Evolutionary conservation across 768 basidiomycete species (phyloP).

Genomic region (Lactarius indigo): DNA sequence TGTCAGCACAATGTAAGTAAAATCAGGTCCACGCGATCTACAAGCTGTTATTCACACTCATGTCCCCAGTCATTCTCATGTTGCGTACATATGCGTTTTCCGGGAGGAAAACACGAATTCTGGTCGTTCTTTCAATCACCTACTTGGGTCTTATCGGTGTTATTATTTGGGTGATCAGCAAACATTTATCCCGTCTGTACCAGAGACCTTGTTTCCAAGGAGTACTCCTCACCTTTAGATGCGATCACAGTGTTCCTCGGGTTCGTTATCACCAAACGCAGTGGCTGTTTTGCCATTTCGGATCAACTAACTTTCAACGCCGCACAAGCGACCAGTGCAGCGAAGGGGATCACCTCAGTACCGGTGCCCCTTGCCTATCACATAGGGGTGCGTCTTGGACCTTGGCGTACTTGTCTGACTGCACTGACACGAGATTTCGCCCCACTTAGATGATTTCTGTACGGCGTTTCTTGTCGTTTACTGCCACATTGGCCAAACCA

Average conservation of each 20-base stretch:
- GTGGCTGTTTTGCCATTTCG: constrained; percentile 14
- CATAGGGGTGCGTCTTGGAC: constrained; percentile 14
- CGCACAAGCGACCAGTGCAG: not conserved
- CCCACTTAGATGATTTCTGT: constrained; percentile 12
- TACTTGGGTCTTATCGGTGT: constrained; percentile 1
- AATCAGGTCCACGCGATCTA: not conserved
- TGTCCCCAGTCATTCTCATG: constrained; percentile 20
- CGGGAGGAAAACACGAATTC: constrained; percentile 14
- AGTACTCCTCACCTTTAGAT: not conserved
- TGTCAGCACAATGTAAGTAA: constrained; percentile 20
- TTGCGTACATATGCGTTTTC: constrained; percentile 24
- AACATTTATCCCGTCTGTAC: constrained; percentile 6
- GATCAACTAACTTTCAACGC: not conserved
- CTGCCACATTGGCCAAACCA: not conserved
- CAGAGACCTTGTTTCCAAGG: not conserved
- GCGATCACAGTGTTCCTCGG: constrained; percentile 5
- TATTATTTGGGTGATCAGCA: constrained; percentile 12
- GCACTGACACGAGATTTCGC: not conserved
- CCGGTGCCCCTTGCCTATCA: not conserved
- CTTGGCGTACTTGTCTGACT: not conserved
- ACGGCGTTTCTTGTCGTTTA: not conserved
- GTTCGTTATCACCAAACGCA: not conserved
- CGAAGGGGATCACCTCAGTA: not conserved
- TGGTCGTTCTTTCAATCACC: constrained; percentile 1
- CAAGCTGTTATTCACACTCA: not conserved